Evolutionary conservation across 2,329 filamentous ascomycete genomes (phyloP).

Genomic region (Periconia macrospinosa): DNA sequence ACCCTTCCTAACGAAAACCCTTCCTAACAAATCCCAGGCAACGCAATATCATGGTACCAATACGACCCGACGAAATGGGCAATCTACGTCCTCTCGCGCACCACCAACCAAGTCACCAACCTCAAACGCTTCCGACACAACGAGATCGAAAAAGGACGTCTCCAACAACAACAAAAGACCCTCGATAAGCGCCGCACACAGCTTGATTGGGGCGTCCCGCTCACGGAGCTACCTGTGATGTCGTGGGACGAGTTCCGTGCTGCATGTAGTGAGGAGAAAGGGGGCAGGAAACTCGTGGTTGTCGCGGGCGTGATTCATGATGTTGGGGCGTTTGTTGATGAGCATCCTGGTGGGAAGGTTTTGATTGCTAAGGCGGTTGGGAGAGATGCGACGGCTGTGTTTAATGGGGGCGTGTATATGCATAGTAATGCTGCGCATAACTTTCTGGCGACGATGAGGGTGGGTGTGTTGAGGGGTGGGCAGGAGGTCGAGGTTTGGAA

Average conservation of each 20-base stretch:
- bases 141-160: constrained; percentile 45
- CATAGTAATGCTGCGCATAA: constrained; percentile 47
- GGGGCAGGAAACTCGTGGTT: constrained; percentile 37
- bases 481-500: constrained; percentile 47
- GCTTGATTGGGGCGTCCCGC: constrained; percentile 43
- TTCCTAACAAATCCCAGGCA: constrained; percentile 20
- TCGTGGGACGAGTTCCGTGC: constrained; percentile 42
- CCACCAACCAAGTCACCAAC: constrained; percentile 35
- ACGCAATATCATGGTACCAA: constrained; percentile 42
- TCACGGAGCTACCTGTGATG: constrained; percentile 41
- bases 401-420: constrained; percentile 45
- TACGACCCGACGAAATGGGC: constrained; percentile 48
- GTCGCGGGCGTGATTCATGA: constrained; percentile 45
- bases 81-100: constrained; percentile 37
- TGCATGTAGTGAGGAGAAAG: constrained; percentile 20
- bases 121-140: constrained; percentile 45
- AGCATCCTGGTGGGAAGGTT: constrained; percentile 43
- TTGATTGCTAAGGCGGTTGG: constrained; percentile 40
- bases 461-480: constrained; percentile 42
- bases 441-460: constrained; percentile 42
- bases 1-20: neutral
- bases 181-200: constrained; percentile 37
- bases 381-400: constrained; percentile 44
- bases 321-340: constrained; percentile 36
- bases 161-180: constrained; percentile 45